Evolutionary conservation across 768 basidiomycete genomes (phyloP).

Genomic region (Phlebiopsis gigantea): DNA sequence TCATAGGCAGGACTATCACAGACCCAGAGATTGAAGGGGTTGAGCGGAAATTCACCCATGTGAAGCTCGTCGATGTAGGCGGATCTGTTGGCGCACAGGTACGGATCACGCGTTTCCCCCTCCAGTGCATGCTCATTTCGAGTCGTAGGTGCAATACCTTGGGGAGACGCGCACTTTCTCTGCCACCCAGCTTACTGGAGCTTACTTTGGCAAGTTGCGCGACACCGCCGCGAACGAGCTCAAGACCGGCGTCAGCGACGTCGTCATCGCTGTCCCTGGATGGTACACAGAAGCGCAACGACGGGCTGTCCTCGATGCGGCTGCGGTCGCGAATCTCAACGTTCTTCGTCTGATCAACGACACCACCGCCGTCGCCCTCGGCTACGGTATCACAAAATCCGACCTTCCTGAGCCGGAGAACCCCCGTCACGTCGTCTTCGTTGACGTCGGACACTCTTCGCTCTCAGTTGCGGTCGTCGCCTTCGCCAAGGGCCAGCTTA

Average conservation of each 20-base stretch:
- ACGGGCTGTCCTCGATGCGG: conserved; percentile 85
- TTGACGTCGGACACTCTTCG: conserved; percentile 93
- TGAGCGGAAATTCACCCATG: conserved; percentile 91
- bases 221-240: conserved; percentile 85
- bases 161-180: conserved; percentile 79
- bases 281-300: conserved; percentile 96
- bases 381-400: conserved; percentile 97
- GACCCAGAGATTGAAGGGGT: conserved; percentile 79
- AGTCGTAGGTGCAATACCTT: conserved; percentile 74
- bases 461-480: conserved; percentile 84
- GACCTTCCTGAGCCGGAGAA: conserved; percentile 85
- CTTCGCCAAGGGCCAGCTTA: conserved; percentile 90
- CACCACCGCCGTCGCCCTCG: conserved; percentile 91
- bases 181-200: conserved; percentile 86
- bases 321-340: conserved; percentile 84
- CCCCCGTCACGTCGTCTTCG: conserved; percentile 85
- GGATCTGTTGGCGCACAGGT: conserved; percentile 87
- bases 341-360: conserved; percentile 95
- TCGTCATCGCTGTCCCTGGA: conserved; percentile 94
- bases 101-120: conserved; percentile 23
- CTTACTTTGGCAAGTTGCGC: conserved; percentile 86
- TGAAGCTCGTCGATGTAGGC: conserved; percentile 75
- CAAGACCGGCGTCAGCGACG: conserved; percentile 80
- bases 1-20: conserved; percentile 73
- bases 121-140: conserved; percentile 13